Percentiles rank a stretch among this genome's conserved stretches.
Conservation (phyloP, 2,329 filamentous ascomycete genomes). For the Ceratocystis lukuohia region DNA sequence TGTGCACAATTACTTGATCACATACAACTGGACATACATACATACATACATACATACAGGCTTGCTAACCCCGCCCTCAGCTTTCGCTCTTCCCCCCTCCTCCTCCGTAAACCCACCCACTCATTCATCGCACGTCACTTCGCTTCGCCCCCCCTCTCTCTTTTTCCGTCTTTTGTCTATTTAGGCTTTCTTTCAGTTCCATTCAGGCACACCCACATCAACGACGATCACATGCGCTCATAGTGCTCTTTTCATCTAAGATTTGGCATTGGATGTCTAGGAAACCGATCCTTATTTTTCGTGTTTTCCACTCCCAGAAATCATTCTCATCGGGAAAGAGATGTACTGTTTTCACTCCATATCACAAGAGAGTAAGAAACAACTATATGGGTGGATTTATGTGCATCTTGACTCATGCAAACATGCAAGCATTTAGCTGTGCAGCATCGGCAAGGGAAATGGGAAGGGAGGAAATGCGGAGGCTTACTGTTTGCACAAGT, state of each 20-base stretch:
- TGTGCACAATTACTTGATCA: too few species aligned
- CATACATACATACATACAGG: too few species aligned
- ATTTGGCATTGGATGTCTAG: too few species aligned
- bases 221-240: too few species aligned
- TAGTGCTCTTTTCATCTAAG: too few species aligned
- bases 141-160: not conserved
- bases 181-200: not conserved
- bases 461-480: not conserved
- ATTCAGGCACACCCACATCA: constrained; percentile 10
- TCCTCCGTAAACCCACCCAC: not conserved
- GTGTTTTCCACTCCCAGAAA: too few species aligned
- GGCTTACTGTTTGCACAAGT: not conserved
- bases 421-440: constrained; percentile 1
- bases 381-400: not conserved
- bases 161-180: not conserved
- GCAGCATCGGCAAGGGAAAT: not conserved
- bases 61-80: too few species aligned
- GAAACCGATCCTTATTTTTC: too few species aligned
- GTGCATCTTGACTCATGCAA: constrained; percentile 1
- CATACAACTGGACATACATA: too few species aligned
- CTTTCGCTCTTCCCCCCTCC: not conserved
- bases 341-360: too few species aligned
- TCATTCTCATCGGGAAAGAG: too few species aligned
- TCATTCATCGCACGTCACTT: too few species aligned
- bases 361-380: not conserved